Percentiles rank a stretch among this genome's conserved stretches.
phyloP scores from a whole-genome alignment of 805 yeast species.

The Ogataea ramenticola region DNA sequence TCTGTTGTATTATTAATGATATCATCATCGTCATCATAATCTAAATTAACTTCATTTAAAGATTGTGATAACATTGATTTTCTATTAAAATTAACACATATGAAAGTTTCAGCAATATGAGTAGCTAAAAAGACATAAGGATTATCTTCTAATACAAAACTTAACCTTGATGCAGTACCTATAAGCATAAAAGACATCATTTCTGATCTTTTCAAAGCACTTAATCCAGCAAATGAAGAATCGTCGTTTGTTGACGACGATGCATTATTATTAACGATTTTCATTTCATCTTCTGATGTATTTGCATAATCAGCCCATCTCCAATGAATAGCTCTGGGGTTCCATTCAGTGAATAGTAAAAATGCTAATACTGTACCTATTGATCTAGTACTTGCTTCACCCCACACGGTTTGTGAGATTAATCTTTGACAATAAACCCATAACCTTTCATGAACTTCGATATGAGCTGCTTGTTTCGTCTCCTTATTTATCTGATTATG shows the following conservation, averaged over 20 bases:
- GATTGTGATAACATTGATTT: slow-evolving; percentile 72
- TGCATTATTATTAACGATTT: too few relatives aligned
- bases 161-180: slow-evolving; percentile 79
- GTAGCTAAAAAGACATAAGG: slow-evolving; percentile 75
- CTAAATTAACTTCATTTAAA: slow-evolving; percentile 57
- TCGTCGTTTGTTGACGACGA: too few relatives aligned
- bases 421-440: slow-evolving; percentile 82
- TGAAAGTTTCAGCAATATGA: slow-evolving; percentile 74
- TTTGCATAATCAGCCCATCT: slow-evolving; percentile 81
- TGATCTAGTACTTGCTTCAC: slow-evolving; percentile 82
- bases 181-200: slow-evolving; percentile 92
- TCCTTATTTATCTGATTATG: neutral
- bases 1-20: slow-evolving; percentile 21
- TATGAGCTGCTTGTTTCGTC: slow-evolving; percentile 22
- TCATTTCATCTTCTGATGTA: slow-evolving; percentile 40
- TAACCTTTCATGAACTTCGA: slow-evolving; percentile 66
- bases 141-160: slow-evolving; percentile 72
- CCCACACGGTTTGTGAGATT: slow-evolving; percentile 87
- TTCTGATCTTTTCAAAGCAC: slow-evolving; percentile 80
- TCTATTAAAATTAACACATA: slow-evolving; percentile 76
- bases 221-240: slow-evolving; percentile 61
- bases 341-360: slow-evolving; percentile 87
- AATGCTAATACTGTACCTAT: slow-evolving; percentile 85
- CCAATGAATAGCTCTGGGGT: slow-evolving; percentile 90
- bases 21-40: slow-evolving; percentile 35